Evolutionary conservation across 2,329 filamentous ascomycete genomes (phyloP), one percentile per base, ranked within the genome.

Genomic region (Talaromyces amestolkiae): DNA sequence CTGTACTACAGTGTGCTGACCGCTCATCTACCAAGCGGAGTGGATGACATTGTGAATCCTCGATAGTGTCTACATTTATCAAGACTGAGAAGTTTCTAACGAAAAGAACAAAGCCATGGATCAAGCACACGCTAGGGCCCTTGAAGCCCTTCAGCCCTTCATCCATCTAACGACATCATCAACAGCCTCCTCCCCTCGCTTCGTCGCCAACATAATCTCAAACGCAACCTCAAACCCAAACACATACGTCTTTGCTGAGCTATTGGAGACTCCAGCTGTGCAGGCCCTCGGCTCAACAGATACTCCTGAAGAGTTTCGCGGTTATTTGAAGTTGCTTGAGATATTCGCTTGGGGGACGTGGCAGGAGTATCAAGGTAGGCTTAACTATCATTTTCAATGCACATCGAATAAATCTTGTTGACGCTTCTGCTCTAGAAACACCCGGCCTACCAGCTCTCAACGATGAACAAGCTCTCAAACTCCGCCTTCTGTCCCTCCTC

Each of bases 271-370:
- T 1, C 87, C 91, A 0, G 88, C 92, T 71, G 88, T 98, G 70
- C 91, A 95, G 78, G 84, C 86, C 13, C 87, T 98, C 53, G 78
- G 82, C 31, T 79, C 79, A 45, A 82, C 75, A 45, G 76, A 81
- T 11, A 77, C 83, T 45, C 76, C 87, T n/a, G 75, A 84, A 41
- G 90, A 96, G 58, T 86, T 89, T 72, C 80, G 83, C 7, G 71
- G 77, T 47, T 81, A 92, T 78, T 83, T 95, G 60, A 86, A 82
- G 1, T 85, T 96, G 15, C 89, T 99, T 53, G 86, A 93, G 78
- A 89, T 96, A 72, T 99, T 99, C 79, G 91, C 93, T 66, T 92
- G 95, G 84, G 95, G 94, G 67, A 97, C 92, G 66, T 97, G 92
- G 83, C 81, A 86, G 66, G 86, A 89, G 71, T 97, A 97, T 82